Evolutionary conservation across 805 yeast species (phyloP).

Genomic region (Yamadazyma takamatsuzukensis): DNA sequence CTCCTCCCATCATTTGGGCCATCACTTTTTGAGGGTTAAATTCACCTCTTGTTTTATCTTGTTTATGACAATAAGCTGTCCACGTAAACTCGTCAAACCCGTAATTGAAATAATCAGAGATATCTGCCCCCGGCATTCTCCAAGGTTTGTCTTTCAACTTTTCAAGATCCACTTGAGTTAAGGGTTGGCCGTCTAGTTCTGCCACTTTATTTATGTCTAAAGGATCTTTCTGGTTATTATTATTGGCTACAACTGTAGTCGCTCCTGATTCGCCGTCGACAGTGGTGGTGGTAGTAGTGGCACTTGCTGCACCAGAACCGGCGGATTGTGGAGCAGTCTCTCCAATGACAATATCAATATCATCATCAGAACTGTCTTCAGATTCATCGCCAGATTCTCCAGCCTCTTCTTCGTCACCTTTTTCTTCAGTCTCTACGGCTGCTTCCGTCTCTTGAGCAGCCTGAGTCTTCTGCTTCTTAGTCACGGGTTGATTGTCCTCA

Average conservation of each 20-base stretch:
- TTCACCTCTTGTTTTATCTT: conserved; percentile 74
- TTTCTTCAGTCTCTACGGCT: conserved; percentile 39
- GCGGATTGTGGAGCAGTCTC: conserved; percentile 22
- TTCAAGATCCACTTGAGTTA: conserved; percentile 76
- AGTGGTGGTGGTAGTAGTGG: conserved; percentile 6
- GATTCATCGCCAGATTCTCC: conserved; percentile 46
- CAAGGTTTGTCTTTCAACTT: conserved; percentile 93
- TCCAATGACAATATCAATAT: conserved; percentile 78
- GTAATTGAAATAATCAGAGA: conserved; percentile 90
- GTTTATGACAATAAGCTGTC: conserved; percentile 88
- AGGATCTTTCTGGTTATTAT: conserved; percentile 40
- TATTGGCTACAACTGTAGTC: conserved; percentile 34
- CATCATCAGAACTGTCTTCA: conserved; percentile 52
- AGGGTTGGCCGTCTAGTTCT: conserved; percentile 72
- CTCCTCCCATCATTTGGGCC: conserved; percentile 48
- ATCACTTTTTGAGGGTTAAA: conserved; percentile 80
- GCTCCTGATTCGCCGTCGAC: conserved; percentile 16
- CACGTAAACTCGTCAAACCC: conserved; percentile 97
- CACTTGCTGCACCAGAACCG: conserved; percentile 16
- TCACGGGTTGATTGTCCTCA: conserved; percentile 30
- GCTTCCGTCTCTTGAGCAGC: conserved; percentile 37
- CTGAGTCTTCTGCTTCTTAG: conserved; percentile 14
- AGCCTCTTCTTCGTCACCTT: conserved; percentile 43
- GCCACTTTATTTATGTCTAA: conserved; percentile 71
- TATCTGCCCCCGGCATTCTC: conserved; percentile 96